These are phyloP conservation scores for Ophidiomyces ophidiicola DNA, from an alignment of 2,329 filamentous ascomycete genomes.

Conservation along the genomic window DNA sequence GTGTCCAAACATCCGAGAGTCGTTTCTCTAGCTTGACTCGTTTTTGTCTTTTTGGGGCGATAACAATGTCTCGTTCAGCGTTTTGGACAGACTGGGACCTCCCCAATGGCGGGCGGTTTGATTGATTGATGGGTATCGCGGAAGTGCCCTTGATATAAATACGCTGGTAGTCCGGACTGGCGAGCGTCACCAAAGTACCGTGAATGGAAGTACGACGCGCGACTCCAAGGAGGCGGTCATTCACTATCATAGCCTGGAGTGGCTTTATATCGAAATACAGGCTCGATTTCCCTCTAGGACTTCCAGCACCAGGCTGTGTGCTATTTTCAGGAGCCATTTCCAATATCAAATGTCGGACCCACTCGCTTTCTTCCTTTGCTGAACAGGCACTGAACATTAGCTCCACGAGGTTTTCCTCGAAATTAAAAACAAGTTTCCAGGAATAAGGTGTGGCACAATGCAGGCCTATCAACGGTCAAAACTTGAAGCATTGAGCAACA, in stretches of 20 bases:
- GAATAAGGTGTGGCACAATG: constrained; percentile 79
- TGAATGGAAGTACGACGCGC: constrained; percentile 57
- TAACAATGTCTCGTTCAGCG: constrained; percentile 55
- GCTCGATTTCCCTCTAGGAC: constrained; percentile 17
- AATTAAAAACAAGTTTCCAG: constrained; percentile 84
- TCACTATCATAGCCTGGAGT: constrained; percentile 55
- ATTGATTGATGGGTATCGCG: constrained; percentile 11
- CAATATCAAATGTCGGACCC: constrained; percentile 56
- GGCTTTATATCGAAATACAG: constrained; percentile 12
- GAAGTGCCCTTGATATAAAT: constrained; percentile 16
- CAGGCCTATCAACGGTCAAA: constrained; percentile 49
- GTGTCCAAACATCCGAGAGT: constrained; percentile 71
- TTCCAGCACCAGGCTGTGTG: constrained; percentile 18
- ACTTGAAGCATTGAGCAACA: no score
- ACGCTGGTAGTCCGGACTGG: constrained; percentile 10
- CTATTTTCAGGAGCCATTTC: constrained; percentile 38
- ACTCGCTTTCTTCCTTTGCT: constrained; percentile 63
- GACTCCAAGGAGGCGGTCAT: constrained; percentile 53
- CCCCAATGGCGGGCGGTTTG: constrained; percentile 8
- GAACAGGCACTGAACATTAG: constrained; percentile 79
- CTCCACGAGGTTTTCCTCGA: constrained; percentile 65
- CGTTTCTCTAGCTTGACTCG: constrained; percentile 63
- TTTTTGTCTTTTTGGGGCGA: constrained; percentile 63
- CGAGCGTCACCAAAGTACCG: constrained; percentile 44
- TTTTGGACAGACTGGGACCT: constrained; percentile 49